These are phyloP conservation scores for Jaltomata sinuosa DNA, from an alignment of 257 asterid genomes.

Conservation along the genomic window DNA sequence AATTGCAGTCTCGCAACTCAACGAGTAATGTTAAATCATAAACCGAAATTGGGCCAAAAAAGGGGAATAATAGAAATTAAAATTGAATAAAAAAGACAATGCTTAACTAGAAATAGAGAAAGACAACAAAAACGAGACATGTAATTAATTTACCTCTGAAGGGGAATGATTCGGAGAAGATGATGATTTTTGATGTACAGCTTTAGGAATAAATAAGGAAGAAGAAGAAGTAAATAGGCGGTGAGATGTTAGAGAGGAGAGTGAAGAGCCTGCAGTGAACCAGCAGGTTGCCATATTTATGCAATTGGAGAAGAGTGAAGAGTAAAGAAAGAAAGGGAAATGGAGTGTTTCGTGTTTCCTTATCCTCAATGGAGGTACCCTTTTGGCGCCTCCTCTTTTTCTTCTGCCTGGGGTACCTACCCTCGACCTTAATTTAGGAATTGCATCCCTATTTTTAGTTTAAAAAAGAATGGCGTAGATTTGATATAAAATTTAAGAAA, in stretches of 20 bases:
- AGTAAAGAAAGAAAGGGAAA: too few species aligned
- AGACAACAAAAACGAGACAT: neutral
- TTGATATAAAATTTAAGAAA: too few species aligned
- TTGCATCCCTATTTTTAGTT: too few species aligned
- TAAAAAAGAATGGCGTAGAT: too few species aligned
- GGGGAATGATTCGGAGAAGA: neutral
- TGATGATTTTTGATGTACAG: neutral
- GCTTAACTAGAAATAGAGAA: neutral
- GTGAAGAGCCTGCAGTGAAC: neutral
- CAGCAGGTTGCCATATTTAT: constrained; percentile 1
- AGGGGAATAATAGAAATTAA: neutral
- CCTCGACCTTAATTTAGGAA: too few species aligned
- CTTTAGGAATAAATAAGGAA: neutral
- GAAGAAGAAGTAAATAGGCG: neutral
- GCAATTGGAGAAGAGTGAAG: too few species aligned
- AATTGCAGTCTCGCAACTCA: neutral
- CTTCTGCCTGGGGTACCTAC: too few species aligned
- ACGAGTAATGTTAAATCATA: too few species aligned
- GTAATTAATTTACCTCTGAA: neutral
- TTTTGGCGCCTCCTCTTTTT: neutral
- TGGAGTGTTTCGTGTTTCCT: too few species aligned
- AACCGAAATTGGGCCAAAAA: neutral
- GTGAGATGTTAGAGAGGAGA: neutral
- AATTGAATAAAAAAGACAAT: neutral
- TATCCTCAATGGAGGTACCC: neutral